Conservation (phyloP, 352 stramenopile species). For the Phytophthora cactorum region DNA sequence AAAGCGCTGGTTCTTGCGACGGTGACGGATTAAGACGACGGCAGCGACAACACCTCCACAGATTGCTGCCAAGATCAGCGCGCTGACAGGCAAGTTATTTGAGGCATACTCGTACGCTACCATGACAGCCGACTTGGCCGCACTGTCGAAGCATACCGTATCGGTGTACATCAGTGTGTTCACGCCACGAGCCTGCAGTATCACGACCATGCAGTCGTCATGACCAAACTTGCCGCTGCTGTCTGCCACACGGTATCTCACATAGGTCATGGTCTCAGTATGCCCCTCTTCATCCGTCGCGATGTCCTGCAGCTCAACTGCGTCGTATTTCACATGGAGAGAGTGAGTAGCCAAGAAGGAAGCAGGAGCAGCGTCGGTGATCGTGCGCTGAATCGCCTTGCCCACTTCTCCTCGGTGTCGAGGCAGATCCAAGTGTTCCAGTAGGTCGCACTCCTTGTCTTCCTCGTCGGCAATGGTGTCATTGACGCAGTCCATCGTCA, state of each 20-base stretch:
- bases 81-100: slow-evolving; percentile 43
- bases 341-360: slow-evolving; percentile 48
- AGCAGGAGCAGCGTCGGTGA: slow-evolving; percentile 44
- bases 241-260: slow-evolving; percentile 53
- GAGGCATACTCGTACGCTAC: slow-evolving; percentile 40
- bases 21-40: slow-evolving; percentile 48
- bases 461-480: slow-evolving; percentile 20
- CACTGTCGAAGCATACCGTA: slow-evolving; percentile 52
- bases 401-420: slow-evolving; percentile 51
- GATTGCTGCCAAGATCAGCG: slow-evolving; percentile 45
- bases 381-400: slow-evolving; percentile 52
- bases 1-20: slow-evolving; percentile 54
- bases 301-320: slow-evolving; percentile 59
- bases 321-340: slow-evolving; percentile 55
- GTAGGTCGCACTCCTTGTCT: slow-evolving; percentile 53
- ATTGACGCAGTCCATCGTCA: slow-evolving; percentile 73
- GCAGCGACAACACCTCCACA: slow-evolving; percentile 44
- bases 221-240: slow-evolving; percentile 16
- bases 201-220: slow-evolving; percentile 61
- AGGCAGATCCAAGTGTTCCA: slow-evolving; percentile 63
- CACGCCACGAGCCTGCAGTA: slow-evolving; percentile 49
- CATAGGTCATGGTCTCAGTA: slow-evolving; percentile 49
- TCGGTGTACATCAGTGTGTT: slow-evolving; percentile 67
- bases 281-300: slow-evolving; percentile 21
- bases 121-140: slow-evolving; percentile 30